Evolutionary conservation across 352 stramenopile species (phyloP), one percentile per base, ranked within the genome.

Genomic region (Thalassiosira pacifica): DNA sequence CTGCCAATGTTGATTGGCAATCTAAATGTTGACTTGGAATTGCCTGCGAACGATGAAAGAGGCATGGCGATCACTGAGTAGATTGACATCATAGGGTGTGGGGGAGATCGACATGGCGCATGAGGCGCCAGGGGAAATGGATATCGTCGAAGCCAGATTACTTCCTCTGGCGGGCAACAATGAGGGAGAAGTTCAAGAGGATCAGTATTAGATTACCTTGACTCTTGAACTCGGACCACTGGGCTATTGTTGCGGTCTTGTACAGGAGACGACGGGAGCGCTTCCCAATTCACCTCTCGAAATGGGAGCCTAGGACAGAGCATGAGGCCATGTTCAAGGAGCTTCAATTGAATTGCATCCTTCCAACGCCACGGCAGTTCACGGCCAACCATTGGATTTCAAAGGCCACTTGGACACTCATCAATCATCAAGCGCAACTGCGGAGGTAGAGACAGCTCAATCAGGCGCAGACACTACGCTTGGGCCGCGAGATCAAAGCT

Each of bases 11-110:
- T 57, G 2, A 8, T 57, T 4, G 19, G 45, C 2, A 13, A 57
- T 57, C n/a, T 57, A 57, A 57, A 57, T n/a, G 16, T 57, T n/a
- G 16, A 57, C 45, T 57, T 57, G 45, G 45, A 57, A 57, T 57
- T n/a, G 10, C 16, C 45, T 22, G 6, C 37, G 37, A 5, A 13
- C 19, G 45, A 57, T 57, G 45, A 57, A 57, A 2, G 45, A n/a
- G 45, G 16, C 16, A 8, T 22, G 16, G 45, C 19, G 16, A 57
- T 57, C n/a, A 13, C 45, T n/a, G 45, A 57, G 45, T 2, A 57
- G 45, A 5, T 8, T 57, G 45, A 57, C 2, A 5, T 22, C 45
- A 22, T 8, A 5, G 45, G 34, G 10, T 42, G 34, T 10, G 10
- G 34, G 34, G 34, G 34, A 42, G 5, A 24, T 57, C 5, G 45